These are phyloP conservation scores for Tanacetum coccineum DNA, from an alignment of 129 eudicot species.

Conservation along the genomic window DNA sequence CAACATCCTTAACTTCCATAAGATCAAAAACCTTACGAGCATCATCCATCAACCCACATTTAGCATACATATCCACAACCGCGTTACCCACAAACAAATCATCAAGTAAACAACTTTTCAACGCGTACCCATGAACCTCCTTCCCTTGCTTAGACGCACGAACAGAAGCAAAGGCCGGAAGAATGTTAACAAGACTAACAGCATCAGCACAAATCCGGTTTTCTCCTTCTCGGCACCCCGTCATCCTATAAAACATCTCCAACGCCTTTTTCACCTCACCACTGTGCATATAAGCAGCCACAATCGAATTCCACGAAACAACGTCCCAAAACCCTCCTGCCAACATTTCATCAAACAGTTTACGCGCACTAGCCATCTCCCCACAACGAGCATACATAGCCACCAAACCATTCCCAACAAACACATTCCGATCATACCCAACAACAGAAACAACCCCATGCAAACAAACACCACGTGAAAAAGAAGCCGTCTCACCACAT, in stretches of 20 bases:
- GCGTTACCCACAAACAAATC: slow-evolving; percentile 84
- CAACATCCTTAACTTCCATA: slow-evolving; percentile 70
- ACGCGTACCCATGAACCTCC: slow-evolving; percentile 57
- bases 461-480: slow-evolving; percentile 29
- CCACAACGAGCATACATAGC: slow-evolving; percentile 72
- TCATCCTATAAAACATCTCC: slow-evolving; percentile 55
- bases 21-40: slow-evolving; percentile 46
- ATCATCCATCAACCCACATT: slow-evolving; percentile 65
- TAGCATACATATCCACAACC: slow-evolving; percentile 73
- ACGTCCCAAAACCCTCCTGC: slow-evolving; percentile 36
- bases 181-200: slow-evolving; percentile 59
- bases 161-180: slow-evolving; percentile 61
- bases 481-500: slow-evolving; percentile 41
- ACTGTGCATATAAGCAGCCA: slow-evolving; percentile 47
- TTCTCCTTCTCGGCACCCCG: not conserved
- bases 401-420: slow-evolving; percentile 56
- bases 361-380: slow-evolving; percentile 37
- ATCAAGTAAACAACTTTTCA: slow-evolving; percentile 35
- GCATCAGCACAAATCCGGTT: slow-evolving; percentile 44
- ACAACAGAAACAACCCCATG: slow-evolving; percentile 37
- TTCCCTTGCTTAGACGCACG: slow-evolving; percentile 41
- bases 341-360: slow-evolving; percentile 66
- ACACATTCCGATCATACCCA: slow-evolving; percentile 55
- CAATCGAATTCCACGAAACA: slow-evolving; percentile 79
- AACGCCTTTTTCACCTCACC: slow-evolving; percentile 41